Percentiles rank a stretch among this genome's conserved stretches.
Conservation (phyloP, 2,329 filamentous ascomycete genomes). For the Aspergillus alliaceus region DNA sequence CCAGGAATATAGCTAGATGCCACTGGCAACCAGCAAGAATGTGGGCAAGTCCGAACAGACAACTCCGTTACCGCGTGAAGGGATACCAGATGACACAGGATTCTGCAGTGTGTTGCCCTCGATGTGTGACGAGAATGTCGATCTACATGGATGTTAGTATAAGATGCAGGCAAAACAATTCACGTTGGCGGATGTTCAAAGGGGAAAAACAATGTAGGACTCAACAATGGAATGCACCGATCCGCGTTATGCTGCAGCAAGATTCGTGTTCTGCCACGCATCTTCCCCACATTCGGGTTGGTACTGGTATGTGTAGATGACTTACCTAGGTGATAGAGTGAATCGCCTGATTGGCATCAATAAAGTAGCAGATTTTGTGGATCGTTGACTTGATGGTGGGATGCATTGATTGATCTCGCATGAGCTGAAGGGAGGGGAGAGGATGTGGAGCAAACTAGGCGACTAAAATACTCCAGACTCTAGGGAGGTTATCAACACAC, state of each 20-base stretch:
- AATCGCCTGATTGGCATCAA: slow-evolving; percentile 7
- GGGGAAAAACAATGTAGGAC: slow-evolving; percentile 21
- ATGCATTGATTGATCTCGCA: not conserved
- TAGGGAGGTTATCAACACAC: not conserved
- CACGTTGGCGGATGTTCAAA: slow-evolving; percentile 5
- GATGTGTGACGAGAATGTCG: slow-evolving; percentile 16
- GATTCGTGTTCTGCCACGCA: not conserved
- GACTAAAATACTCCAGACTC: slow-evolving; percentile 2
- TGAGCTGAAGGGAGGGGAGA: not conserved
- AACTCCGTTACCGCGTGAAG: slow-evolving; percentile 10
- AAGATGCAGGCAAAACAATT: slow-evolving; percentile 12
- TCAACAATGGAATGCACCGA: slow-evolving; percentile 19
- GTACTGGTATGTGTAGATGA: slow-evolving; percentile 10
- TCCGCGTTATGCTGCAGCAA: not conserved
- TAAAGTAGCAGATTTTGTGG: not conserved
- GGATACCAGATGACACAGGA: slow-evolving; percentile 12
- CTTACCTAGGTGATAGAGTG: slow-evolving; percentile 7
- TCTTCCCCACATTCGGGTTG: not conserved
- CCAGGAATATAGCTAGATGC: slow-evolving; percentile 13
- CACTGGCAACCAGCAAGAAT: slow-evolving; percentile 15
- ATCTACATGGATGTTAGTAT: slow-evolving; percentile 17
- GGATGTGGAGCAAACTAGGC: slow-evolving; percentile 2
- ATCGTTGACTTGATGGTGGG: not conserved
- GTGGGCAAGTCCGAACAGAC: slow-evolving; percentile 9
- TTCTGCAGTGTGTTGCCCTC: slow-evolving; percentile 8